Evolutionary conservation across 306 rosid species (phyloP).

Genomic region (Benincasa hispida): DNA sequence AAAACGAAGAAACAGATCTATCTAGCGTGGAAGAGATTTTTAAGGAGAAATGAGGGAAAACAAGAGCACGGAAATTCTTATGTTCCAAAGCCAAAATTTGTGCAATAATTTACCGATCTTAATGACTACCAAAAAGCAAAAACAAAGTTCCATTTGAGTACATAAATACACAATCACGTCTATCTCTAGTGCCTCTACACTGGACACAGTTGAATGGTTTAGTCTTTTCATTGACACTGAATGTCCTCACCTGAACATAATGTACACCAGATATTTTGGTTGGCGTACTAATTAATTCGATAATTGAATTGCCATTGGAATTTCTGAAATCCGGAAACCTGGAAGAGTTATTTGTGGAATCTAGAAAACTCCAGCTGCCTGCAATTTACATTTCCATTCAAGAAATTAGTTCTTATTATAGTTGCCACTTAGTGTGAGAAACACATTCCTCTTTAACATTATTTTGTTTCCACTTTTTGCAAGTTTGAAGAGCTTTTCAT

Average conservation of each 20-base stretch:
- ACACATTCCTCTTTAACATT: neutral
- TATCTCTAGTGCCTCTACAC: neutral
- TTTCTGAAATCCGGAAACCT: constrained; percentile 77
- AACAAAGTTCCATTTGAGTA: neutral
- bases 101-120: neutral
- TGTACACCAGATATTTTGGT: constrained; percentile 94
- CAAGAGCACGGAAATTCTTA: neutral
- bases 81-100: neutral
- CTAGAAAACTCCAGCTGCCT: constrained; percentile 86
- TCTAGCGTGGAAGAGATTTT: neutral
- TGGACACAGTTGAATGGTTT: neutral
- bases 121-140: neutral
- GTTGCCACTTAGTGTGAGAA: neutral
- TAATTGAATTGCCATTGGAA: constrained; percentile 64
- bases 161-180: neutral
- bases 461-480: neutral
- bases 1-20: neutral
- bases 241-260: constrained; percentile 83
- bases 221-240: neutral
- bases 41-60: neutral
- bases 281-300: constrained; percentile 80
- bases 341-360: constrained; percentile 59
- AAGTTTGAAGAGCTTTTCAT: neutral
- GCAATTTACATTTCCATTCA: constrained; percentile 27
- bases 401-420: constrained; percentile 1